Conservation (phyloP, 768 basidiomycete species). For the Hirschioporus abietinus region DNA sequence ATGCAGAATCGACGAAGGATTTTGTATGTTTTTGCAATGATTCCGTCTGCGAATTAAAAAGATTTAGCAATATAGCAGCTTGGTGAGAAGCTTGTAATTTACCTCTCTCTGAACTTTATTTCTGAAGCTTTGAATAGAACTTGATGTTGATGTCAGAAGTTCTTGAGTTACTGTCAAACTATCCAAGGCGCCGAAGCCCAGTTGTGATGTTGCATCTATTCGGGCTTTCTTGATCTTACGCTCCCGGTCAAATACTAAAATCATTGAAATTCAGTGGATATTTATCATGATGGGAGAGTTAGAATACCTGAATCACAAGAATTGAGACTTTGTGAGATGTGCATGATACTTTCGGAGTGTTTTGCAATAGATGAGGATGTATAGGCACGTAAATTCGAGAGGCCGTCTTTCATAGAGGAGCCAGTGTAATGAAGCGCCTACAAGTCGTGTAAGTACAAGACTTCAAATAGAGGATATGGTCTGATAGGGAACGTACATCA, state of each 20-base stretch:
- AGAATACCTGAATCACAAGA: not conserved
- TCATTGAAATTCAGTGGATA: not conserved
- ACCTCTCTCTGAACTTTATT: conserved; percentile 50
- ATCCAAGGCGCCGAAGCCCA: not conserved
- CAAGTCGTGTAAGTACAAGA: not conserved
- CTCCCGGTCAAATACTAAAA: not conserved
- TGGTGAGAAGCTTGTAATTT: conserved; percentile 13
- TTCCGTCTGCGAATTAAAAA: not conserved
- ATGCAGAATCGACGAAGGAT: not conserved
- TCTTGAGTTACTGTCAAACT: not conserved
- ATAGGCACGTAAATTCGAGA: not conserved
- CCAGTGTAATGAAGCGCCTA: not conserved
- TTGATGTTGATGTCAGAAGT: conserved; percentile 36
- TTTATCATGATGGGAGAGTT: not conserved
- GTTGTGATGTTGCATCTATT: not conserved
- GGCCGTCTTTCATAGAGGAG: not conserved
- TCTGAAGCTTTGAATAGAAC: conserved; percentile 39
- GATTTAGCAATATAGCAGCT: not conserved
- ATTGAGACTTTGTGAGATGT: not conserved
- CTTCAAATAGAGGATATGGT: not conserved
- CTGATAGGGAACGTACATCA: conserved; percentile 3
- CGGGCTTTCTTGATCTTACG: not conserved
- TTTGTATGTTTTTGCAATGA: not conserved
- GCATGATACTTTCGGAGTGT: not conserved
- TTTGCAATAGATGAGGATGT: not conserved